Base-by-base conservation (phyloP, 1,284 basidiomycete genomes). In the Puccinia horiana region DNA sequence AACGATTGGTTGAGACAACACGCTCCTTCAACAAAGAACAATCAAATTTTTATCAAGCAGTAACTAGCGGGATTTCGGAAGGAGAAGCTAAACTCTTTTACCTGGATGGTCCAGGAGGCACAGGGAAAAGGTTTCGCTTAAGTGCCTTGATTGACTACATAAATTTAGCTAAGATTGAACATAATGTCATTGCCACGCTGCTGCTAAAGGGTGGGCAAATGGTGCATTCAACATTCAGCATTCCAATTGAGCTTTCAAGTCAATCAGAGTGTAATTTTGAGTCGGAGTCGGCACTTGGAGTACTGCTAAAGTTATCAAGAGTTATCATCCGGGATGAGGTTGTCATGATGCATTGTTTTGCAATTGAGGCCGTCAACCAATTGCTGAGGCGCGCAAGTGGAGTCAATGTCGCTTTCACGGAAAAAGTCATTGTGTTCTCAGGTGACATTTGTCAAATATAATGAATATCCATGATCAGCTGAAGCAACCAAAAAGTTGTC, bases 131-230 rank as follows among this genome's bases (percentile, higher is more conserved):
- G n/a, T n/a, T n/a, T n/a, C n/a, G n/a, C n/a, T n/a, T n/a, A n/a
- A n/a, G n/a, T n/a, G n/a, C n/a, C n/a, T n/a, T n/a, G n/a, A n/a
- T n/a, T n/a, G n/a, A n/a, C n/a, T n/a, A n/a, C n/a, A n/a, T n/a
- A n/a, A n/a, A n/a, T n/a, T n/a, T n/a, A n/a, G n/a, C n/a, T n/a
- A n/a, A n/a, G n/a, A n/a, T n/a, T n/a, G n/a, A n/a, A n/a, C n/a
- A n/a, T n/a, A n/a, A n/a, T n/a, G n/a, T n/a, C n/a, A 88, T 90
- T 79, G 87, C 89, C n/a, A 85, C 88, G 9, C 84, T 90, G 0
- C 85, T 90, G 0, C 78, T 90, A 0, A 83, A 72, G 4, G 89
- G 88, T 42, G 89, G 89, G 1, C 42, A 26, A 47, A 73, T 40
- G 1, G 70, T 40, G 6, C 70, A 73, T 73, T 44, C 49, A 52